These are phyloP conservation scores for Curvularia sp. DNA, from an alignment of 2,329 filamentous ascomycete species.

Conservation along the genomic window DNA sequence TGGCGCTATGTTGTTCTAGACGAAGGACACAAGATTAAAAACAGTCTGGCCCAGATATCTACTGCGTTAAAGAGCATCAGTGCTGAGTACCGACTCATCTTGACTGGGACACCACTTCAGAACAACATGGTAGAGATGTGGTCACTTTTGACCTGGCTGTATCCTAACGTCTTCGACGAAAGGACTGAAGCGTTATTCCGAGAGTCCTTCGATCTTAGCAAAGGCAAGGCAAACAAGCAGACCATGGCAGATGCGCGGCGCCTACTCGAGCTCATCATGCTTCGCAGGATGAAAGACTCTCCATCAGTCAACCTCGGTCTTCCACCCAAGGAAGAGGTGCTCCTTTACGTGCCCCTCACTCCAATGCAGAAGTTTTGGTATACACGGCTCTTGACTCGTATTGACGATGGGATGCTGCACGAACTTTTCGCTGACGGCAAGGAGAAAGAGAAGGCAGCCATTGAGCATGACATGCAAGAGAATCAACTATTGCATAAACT, in stretches of 20 bases:
- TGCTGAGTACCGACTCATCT: constrained; percentile 59
- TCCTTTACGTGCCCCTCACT: constrained; percentile 65
- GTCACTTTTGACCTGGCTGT: constrained; percentile 65
- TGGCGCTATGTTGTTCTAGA: constrained; percentile 99
- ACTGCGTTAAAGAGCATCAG: constrained; percentile 53
- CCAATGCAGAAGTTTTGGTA: constrained; percentile 68
- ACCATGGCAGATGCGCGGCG: constrained; percentile 62
- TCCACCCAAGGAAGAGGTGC: constrained; percentile 64
- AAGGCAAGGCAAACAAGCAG: constrained; percentile 60
- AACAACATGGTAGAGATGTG: constrained; percentile 66
- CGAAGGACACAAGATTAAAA: constrained; percentile 99
- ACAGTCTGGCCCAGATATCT: constrained; percentile 60
- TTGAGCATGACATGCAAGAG: constrained; percentile 50
- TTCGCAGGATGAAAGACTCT: constrained; percentile 65
- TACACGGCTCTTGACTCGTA: constrained; percentile 62
- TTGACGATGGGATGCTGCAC: constrained; percentile 60
- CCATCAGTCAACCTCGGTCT: constrained; percentile 62
- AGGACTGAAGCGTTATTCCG: constrained; percentile 62
- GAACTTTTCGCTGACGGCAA: constrained; percentile 61
- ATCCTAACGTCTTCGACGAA: constrained; percentile 63
- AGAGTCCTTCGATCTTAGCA: constrained; percentile 63
- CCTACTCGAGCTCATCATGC: constrained; percentile 65
- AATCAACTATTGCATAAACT: constrained; percentile 44
- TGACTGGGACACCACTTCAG: constrained; percentile 65
- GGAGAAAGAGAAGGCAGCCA: constrained; percentile 53